These are phyloP conservation scores for Mikania micrantha DNA, from an alignment of 129 eudicot species.

Conservation along the genomic window DNA sequence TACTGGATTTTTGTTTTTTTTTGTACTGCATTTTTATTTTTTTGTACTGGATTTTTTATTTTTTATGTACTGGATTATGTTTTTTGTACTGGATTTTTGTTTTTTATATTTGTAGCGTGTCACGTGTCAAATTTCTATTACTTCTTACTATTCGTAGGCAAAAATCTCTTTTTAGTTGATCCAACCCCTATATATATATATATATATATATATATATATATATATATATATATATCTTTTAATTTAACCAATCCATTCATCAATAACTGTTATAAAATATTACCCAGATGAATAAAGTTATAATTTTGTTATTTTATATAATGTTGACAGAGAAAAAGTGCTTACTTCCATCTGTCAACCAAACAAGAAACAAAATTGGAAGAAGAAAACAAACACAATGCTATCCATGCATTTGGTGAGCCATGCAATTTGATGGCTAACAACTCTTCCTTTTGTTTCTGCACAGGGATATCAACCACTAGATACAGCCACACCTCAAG, in stretches of 20 bases:
- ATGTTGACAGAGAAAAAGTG: neutral
- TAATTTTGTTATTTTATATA: neutral
- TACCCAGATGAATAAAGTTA: neutral
- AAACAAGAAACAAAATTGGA: slow-evolving; percentile 12
- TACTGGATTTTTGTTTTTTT: no score
- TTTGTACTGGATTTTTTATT: no score
- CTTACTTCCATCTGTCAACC: slow-evolving; percentile 7
- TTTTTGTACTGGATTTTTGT: no score
- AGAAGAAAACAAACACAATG: slow-evolving; percentile 16
- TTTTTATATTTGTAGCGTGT: no score
- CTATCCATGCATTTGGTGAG: slow-evolving; percentile 21
- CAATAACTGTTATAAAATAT: neutral
- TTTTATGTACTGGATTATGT: no score
- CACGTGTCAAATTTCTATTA: no score
- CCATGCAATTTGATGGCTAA: slow-evolving; percentile 11
- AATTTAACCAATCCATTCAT: neutral
- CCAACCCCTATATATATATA: no score
- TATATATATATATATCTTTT: neutral
- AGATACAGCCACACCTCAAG: neutral
- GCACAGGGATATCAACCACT: neutral
- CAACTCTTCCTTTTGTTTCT: slow-evolving; percentile 9
- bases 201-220: no score
- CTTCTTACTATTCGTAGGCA: no score
- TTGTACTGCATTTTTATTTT: no score
- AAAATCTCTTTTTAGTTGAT: no score